These are phyloP conservation scores for Pseudogymnoascus sp. DNA, from an alignment of 2,329 filamentous ascomycete genomes.

Conservation along the genomic window DNA sequence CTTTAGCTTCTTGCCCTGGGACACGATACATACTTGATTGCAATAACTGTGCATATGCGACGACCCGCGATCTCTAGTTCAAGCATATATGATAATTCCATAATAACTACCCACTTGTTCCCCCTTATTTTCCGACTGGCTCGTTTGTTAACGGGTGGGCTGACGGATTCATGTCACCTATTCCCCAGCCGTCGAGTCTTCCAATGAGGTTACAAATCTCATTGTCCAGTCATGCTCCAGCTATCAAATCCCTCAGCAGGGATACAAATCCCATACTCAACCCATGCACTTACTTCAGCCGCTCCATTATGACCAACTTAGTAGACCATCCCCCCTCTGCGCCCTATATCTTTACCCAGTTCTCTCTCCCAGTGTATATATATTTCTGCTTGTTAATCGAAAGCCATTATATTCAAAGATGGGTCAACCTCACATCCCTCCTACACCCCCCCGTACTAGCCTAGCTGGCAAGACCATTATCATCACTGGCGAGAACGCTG, in stretches of 20 bases:
- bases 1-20: background rate
- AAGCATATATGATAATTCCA: background rate
- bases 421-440: background rate
- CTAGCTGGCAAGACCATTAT: conserved; percentile 37
- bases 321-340: background rate
- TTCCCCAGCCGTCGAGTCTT: too few species aligned
- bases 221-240: background rate
- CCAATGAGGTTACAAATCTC: too few species aligned
- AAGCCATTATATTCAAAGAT: background rate
- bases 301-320: background rate
- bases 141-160: background rate
- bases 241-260: background rate
- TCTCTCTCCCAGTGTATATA: background rate
- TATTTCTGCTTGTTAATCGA: background rate
- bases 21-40: background rate
- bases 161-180: background rate
- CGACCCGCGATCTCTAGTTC: background rate
- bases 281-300: background rate
- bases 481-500: conserved; percentile 42
- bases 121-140: too few species aligned
- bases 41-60: background rate
- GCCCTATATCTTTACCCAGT: background rate
- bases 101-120: background rate
- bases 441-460: conserved; percentile 4
- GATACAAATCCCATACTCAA: background rate